Base-by-base conservation (phyloP, 2,329 filamentous ascomycete species). In the Trichoderma breve region DNA sequence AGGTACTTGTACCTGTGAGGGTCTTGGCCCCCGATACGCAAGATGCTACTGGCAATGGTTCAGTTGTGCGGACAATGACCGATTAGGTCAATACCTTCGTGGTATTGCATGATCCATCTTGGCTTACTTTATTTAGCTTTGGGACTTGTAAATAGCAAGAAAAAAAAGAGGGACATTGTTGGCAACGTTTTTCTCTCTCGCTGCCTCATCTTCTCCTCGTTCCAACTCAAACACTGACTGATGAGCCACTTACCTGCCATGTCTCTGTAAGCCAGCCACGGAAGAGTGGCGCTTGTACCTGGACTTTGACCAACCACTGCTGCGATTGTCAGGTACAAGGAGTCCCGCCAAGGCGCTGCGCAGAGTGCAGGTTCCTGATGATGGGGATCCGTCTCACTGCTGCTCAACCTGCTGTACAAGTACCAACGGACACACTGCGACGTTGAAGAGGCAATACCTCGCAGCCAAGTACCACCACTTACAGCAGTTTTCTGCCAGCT, bases 351-450 rank as follows among this genome's bases (percentile, higher is more conserved):
- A 51, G 18, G 9, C 4, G 51, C 55, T 32, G 63, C 43, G 30
- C 7, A 36, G 21, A 18, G 15, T 26, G 55, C 66, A 61, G 53
- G 36, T 34, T 21, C 21, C n/a, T 34, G 66, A 61, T 69, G 14
- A 69, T 69, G 55, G 55, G 66, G 55, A 60, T 69, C 66, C 66
- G 57, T 69, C 57, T 62, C 14, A 69, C 66, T 69, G 66, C 65
- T 32, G 47, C 39, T 43, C 15, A 66, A 55, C 55, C 47, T 66
- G 28, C 63, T 39, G 28, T 53, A 65, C 39, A 65, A 65, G 62
- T 53, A 66, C 63, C 51, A 12, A 14, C 47, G 11, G 9, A 21
- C 11, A 21, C 47, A 53, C 47, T 8, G 18, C 30, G 8, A 15
- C 30, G 21, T 24, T 53, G 47, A 53, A 53, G 47, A 24, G 47